Evolutionary conservation across 2,329 filamentous ascomycete species (phyloP).

Genomic region (Fusarium xyrophilum): DNA sequence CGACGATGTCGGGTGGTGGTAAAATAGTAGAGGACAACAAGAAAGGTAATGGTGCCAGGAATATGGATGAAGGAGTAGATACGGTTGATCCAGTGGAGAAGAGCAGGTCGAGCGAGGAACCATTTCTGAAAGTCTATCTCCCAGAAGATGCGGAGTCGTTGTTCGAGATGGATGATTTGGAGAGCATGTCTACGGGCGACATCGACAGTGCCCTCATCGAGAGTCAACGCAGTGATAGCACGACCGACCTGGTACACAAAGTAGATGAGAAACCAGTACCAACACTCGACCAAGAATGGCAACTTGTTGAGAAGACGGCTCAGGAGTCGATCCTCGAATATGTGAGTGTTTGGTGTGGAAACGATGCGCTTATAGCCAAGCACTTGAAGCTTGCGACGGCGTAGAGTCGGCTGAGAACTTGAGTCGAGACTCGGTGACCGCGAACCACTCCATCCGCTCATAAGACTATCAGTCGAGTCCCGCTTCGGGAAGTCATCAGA

Average conservation of each 20-base stretch:
- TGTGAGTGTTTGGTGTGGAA: conserved; percentile 44
- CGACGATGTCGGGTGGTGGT: conserved; percentile 67
- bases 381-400: conserved; percentile 46
- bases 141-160: conserved; percentile 68
- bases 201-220: conserved; percentile 71
- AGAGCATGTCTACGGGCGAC: conserved; percentile 73
- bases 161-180: conserved; percentile 70
- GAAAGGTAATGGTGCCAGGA: conserved; percentile 75
- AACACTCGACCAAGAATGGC: conserved; percentile 76
- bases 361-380: conserved; percentile 44
- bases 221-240: conserved; percentile 72
- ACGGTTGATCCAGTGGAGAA: conserved; percentile 74
- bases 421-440: conserved; percentile 41
- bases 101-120: conserved; percentile 56
- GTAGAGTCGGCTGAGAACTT: conserved; percentile 40
- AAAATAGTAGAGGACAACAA: conserved; percentile 70
- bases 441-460: conserved; percentile 37
- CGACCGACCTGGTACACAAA: conserved; percentile 80
- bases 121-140: conserved; percentile 67
- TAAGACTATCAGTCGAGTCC: conserved; percentile 38
- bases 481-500: conserved; percentile 43
- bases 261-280: conserved; percentile 80
- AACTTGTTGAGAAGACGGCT: conserved; percentile 67
- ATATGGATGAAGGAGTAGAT: conserved; percentile 81
- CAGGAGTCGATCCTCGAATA: conserved; percentile 44